Evolutionary conservation across 768 basidiomycete genomes (phyloP).

Genomic region (Amanita rubescens): DNA sequence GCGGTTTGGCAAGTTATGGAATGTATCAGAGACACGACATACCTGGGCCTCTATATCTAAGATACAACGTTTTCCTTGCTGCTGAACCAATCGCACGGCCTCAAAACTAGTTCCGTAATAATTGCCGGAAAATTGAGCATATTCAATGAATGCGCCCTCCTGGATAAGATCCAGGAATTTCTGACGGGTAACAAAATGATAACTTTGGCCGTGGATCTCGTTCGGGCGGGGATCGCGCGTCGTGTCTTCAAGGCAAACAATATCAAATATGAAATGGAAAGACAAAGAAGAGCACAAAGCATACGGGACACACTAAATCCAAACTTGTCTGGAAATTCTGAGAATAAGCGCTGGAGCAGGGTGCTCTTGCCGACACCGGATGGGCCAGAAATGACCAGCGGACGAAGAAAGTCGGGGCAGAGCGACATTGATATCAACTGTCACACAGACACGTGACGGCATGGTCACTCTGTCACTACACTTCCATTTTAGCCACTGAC

Average conservation of each 20-base stretch:
- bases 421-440: slow-evolving; percentile 11
- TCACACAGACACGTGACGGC: not conserved
- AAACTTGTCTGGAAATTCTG: slow-evolving; percentile 75
- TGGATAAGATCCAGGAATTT: slow-evolving; percentile 63
- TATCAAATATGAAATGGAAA: slow-evolving; percentile 9
- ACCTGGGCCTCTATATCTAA: slow-evolving; percentile 97
- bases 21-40: slow-evolving; percentile 14
- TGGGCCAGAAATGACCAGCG: slow-evolving; percentile 85
- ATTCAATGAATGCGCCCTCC: slow-evolving; percentile 81
- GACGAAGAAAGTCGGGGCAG: slow-evolving; percentile 44
- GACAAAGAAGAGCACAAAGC: slow-evolving; percentile 6
- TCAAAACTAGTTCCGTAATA: slow-evolving; percentile 87
- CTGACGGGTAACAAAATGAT: slow-evolving; percentile 76
- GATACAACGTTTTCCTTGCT: slow-evolving; percentile 74
- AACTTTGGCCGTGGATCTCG: slow-evolving; percentile 76
- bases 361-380: slow-evolving; percentile 96
- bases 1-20: slow-evolving; percentile 8
- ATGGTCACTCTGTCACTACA: not conserved
- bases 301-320: slow-evolving; percentile 92
- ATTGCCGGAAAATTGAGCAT: slow-evolving; percentile 90
- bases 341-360: slow-evolving; percentile 73
- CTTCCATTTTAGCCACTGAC: slow-evolving; percentile 2
- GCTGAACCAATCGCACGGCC: slow-evolving; percentile 62
- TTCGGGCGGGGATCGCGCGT: slow-evolving; percentile 80
- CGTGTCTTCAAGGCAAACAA: slow-evolving; percentile 54